phyloP scores from a whole-genome alignment of 305 asterid species.

The Salvia sclarea region DNA sequence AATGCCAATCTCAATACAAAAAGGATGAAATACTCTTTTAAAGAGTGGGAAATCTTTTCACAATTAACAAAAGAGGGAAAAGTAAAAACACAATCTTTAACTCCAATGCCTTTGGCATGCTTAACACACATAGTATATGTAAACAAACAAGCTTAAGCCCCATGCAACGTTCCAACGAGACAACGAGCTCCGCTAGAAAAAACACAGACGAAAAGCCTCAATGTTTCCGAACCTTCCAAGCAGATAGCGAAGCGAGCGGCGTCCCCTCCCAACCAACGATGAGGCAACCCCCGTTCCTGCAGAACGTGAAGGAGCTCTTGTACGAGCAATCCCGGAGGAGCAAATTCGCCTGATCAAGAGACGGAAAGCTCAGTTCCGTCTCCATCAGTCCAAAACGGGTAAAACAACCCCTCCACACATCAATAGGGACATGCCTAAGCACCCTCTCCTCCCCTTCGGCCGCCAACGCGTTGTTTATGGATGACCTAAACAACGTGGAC shows the following conservation, averaged over 20 bases:
- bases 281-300: conserved; percentile 43
- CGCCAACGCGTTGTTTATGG: conserved; percentile 46
- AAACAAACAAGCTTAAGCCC: no score
- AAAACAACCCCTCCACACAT: conserved; percentile 51
- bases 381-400: conserved; percentile 44
- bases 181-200: no score
- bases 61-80: no score
- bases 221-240: conserved; percentile 46
- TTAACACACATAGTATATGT: no score
- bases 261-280: conserved; percentile 64
- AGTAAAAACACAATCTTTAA: no score
- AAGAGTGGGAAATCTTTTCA: no score
- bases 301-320: conserved; percentile 42
- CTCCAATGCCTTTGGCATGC: no score
- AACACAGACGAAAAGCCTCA: background rate
- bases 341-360: conserved; percentile 48
- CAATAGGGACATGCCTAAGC: conserved; percentile 42
- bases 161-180: no score
- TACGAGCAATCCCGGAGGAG: conserved; percentile 38
- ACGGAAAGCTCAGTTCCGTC: conserved; percentile 41
- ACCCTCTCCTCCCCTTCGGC: conserved; percentile 52
- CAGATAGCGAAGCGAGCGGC: conserved; percentile 52
- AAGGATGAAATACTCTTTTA: no score
- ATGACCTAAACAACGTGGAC: conserved; percentile 33
- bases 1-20: no score